These are phyloP conservation scores for Aspergillus diversus DNA, from an alignment of 495 filamentous ascomycete species.

Conservation along the genomic window DNA sequence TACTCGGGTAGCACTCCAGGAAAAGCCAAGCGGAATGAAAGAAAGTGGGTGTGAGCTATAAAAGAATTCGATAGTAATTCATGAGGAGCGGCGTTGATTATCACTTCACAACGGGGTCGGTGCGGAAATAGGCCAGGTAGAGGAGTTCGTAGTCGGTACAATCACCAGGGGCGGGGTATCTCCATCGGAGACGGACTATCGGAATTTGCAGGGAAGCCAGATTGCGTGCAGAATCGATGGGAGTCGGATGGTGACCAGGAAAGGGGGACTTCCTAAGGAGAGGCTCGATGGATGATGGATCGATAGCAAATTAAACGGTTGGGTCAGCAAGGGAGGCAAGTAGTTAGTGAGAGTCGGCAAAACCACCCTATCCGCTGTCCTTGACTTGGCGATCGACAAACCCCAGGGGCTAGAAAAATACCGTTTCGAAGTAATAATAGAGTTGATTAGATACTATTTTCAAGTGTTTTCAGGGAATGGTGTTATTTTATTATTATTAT, in stretches of 20 bases:
- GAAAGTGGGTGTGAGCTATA: not conserved
- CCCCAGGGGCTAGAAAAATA: not conserved
- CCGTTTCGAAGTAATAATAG: not conserved
- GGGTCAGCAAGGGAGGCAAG: conserved; percentile 11
- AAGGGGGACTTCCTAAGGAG: conserved; percentile 3
- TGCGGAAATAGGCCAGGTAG: conserved; percentile 13
- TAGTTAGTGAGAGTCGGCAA: conserved; percentile 24
- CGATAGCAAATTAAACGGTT: conserved; percentile 6
- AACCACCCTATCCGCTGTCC: conserved; percentile 22
- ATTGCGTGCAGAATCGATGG: conserved; percentile 11
- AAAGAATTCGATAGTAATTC: conserved; percentile 3
- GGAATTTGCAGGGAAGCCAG: conserved; percentile 12
- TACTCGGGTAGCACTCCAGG: not conserved
- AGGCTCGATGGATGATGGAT: conserved; percentile 16
- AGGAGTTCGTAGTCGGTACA: conserved; percentile 14
- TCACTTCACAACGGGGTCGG: conserved; percentile 13
- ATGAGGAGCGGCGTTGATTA: conserved; percentile 15
- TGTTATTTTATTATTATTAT: not conserved
- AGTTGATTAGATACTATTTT: not conserved
- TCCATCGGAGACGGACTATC: conserved; percentile 22
- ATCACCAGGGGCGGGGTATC: conserved; percentile 22
- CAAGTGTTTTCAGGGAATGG: not conserved
- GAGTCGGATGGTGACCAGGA: conserved; percentile 8
- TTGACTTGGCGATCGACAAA: conserved; percentile 25
- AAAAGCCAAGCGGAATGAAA: not conserved